These are phyloP conservation scores for Helotiales sp. DNA, from an alignment of 2,329 filamentous ascomycete genomes.

Conservation along the genomic window DNA sequence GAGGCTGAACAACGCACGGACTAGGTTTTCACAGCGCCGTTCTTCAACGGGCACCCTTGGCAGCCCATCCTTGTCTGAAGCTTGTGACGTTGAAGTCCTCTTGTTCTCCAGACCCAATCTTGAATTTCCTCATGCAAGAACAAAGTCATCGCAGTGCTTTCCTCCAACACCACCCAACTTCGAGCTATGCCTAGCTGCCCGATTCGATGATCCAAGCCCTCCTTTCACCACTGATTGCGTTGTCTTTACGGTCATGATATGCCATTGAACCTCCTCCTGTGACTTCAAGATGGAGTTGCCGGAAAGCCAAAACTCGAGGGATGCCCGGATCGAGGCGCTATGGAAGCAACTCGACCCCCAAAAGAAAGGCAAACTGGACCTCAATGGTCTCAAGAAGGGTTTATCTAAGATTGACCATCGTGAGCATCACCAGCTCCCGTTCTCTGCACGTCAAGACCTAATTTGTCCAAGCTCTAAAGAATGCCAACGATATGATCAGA, in stretches of 20 bases:
- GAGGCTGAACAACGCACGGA: too few relatives aligned
- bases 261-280: slow-evolving; percentile 21
- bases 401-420: slow-evolving; percentile 89
- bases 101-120: not conserved
- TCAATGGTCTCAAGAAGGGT: slow-evolving; percentile 81
- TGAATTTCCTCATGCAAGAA: not conserved
- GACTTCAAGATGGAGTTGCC: slow-evolving; percentile 55
- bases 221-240: not conserved
- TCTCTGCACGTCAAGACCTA: slow-evolving; percentile 23
- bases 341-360: slow-evolving; percentile 82
- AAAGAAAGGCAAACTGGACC: slow-evolving; percentile 76
- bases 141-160: not conserved
- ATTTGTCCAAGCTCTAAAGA: slow-evolving; percentile 67
- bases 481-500: slow-evolving; percentile 82
- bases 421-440: slow-evolving; percentile 45
- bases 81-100: not conserved
- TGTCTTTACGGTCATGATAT: slow-evolving; percentile 22
- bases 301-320: slow-evolving; percentile 76
- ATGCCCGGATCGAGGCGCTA: slow-evolving; percentile 78
- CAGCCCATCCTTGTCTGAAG: not conserved
- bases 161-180: not conserved
- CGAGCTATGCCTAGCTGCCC: slow-evolving; percentile 2
- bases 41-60: not conserved
- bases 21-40: too few relatives aligned
- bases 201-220: slow-evolving; percentile 10